Evolutionary conservation across 2,329 filamentous ascomycete genomes (phyloP).

Genomic region (Fusarium multiceps): DNA sequence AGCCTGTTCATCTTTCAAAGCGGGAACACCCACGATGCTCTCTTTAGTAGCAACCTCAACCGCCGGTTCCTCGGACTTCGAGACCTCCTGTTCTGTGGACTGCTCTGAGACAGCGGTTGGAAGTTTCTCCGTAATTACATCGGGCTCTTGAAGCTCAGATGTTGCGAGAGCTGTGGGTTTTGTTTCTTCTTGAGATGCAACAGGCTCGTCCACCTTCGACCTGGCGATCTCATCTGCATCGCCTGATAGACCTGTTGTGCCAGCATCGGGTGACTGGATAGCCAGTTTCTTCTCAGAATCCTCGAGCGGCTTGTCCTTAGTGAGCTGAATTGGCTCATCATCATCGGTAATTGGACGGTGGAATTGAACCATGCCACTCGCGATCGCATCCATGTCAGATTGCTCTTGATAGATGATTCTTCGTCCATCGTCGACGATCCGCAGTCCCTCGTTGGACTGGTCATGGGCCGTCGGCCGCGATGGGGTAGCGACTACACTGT

Average conservation of each 20-base stretch:
- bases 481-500: constrained; percentile 44
- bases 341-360: constrained; percentile 39
- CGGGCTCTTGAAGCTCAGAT: constrained; percentile 5
- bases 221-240: background rate
- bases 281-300: constrained; percentile 16
- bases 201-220: background rate
- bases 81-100: background rate
- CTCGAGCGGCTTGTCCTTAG: constrained; percentile 30
- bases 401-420: constrained; percentile 46
- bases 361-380: constrained; percentile 39
- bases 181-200: background rate
- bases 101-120: background rate
- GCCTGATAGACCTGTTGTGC: constrained; percentile 37
- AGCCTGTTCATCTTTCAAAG: constrained; percentile 24
- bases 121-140: background rate
- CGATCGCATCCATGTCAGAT: constrained; percentile 42
- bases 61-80: background rate
- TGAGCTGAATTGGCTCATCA: constrained; percentile 41
- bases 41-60: constrained; percentile 1
- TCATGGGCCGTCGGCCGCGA: constrained; percentile 37
- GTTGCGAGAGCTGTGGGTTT: background rate
- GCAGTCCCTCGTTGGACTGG: constrained; percentile 46
- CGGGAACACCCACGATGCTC: background rate
- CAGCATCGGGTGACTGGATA: constrained; percentile 33
- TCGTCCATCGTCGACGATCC: constrained; percentile 44